Evolutionary conservation across 1,139 yeast species (phyloP).

Genomic region (Debaryomyces fabryi): DNA sequence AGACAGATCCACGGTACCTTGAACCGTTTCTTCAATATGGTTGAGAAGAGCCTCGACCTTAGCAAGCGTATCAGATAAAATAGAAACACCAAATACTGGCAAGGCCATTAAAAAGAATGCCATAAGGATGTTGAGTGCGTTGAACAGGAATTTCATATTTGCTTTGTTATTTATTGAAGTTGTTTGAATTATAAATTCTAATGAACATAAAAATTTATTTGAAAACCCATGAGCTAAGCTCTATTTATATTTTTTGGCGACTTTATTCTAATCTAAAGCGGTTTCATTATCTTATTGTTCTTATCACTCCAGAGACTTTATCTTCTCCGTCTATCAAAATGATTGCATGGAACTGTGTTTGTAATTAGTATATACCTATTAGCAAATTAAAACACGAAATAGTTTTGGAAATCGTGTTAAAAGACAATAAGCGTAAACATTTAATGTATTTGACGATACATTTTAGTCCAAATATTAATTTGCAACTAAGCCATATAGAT

Average conservation of each 20-base stretch:
- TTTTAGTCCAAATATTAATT: neutral
- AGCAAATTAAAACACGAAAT: neutral
- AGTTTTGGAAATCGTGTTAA: neutral
- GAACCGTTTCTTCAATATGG: constrained; percentile 8
- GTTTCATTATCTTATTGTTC: neutral
- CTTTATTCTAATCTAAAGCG: neutral
- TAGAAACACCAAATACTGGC: constrained; percentile 9
- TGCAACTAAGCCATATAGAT: neutral
- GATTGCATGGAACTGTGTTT: neutral
- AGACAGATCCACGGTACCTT: constrained; percentile 9
- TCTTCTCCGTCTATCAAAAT: neutral
- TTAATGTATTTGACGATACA: neutral
- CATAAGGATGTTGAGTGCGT: constrained; percentile 1
- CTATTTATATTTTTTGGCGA: neutral
- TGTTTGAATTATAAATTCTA: neutral
- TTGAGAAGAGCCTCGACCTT: constrained; percentile 10
- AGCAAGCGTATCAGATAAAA: constrained; percentile 6
- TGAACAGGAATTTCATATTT: neutral
- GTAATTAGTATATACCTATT: neutral
- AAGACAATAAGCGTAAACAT: neutral
- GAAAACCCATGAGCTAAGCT: neutral
- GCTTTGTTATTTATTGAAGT: neutral
- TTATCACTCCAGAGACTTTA: neutral
- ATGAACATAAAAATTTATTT: neutral
- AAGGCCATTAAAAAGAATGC: constrained; percentile 7